Evolutionary conservation across 1,284 basidiomycete genomes (phyloP), one percentile per base, ranked within the genome.

Genomic region (Vanrija sp.): DNA sequence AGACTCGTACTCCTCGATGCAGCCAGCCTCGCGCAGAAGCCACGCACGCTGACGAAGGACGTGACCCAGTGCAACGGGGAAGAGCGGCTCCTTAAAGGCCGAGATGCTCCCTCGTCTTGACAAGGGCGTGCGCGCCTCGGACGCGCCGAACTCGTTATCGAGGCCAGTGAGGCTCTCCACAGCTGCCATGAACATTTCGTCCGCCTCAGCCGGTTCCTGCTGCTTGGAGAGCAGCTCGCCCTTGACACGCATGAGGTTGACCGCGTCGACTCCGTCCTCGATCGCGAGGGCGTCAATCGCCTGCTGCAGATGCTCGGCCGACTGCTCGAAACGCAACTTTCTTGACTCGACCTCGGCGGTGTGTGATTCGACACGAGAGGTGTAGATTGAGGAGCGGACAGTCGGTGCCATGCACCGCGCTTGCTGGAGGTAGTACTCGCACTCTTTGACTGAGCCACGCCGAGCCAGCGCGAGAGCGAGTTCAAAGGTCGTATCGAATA

Each of bases 31-130:
- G 55, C 86, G 83, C 15, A 88, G 69, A 5, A 89, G 73, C 83
- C 88, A 90, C 48, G 91, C 89, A 65, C 87, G 86, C 68, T 87
- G 85, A 18, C 85, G 80, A 19, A 94, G 74, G 16, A 93, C 80
- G 9, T 82, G 77, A 1, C 85, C 85, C 9, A 89, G 76, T 3
- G 89, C 72, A 5, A 80, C 78, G 0, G 90, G 87, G 9, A 85
- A 81, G n/a, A 90, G 71, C 7, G 83, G 77, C 46, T 89, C 87
- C 77, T 76, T 52, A 62, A 67, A 6, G 81, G 83, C 65, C 78
- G 79, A 45, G 16, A 43, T 82, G 76, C 19, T 78, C 21, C 80
- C 82, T 14, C 34, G 34, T 34, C 34, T 6, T 50, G 43, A 66
- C 64, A 67, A 65, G 12, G 67, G 66, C 42, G 72, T 46, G 23